Percentiles rank a stretch among this genome's conserved stretches.
Evolutionary conservation across 2,329 filamentous ascomycete species (phyloP).

Genomic region (Cladosporium sp.): DNA sequence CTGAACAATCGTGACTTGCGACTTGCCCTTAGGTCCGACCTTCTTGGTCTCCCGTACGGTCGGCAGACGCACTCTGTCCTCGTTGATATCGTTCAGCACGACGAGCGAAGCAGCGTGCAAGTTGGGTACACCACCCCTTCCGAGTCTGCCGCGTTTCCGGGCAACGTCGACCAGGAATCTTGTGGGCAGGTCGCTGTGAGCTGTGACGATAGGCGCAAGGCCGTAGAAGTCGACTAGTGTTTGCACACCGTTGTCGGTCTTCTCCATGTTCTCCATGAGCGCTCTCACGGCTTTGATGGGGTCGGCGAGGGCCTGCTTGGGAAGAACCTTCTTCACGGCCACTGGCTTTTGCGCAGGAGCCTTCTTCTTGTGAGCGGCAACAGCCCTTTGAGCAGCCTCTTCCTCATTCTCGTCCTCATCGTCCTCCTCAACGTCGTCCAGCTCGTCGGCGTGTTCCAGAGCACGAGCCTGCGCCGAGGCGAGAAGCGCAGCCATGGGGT

Average conservation of each 20-base stretch:
- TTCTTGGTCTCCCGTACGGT: conserved; percentile 37
- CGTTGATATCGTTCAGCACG: conserved; percentile 94
- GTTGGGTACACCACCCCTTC: conserved; percentile 88
- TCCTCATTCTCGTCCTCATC: conserved; percentile 53
- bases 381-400: conserved; percentile 35
- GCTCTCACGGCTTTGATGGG: conserved; percentile 83
- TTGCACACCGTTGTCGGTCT: conserved; percentile 70
- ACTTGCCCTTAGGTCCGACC: conserved; percentile 49
- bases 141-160: conserved; percentile 84
- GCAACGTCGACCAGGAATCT: conserved; percentile 96
- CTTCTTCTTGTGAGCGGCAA: conserved; percentile 20
- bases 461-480: conserved; percentile 80
- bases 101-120: conserved; percentile 83
- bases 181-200: conserved; percentile 73
- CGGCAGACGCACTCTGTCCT: conserved; percentile 70
- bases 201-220: conserved; percentile 71
- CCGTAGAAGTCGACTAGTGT: conserved; percentile 84
- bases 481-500: conserved; percentile 89
- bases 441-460: conserved; percentile 63
- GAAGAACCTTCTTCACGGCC: conserved; percentile 67
- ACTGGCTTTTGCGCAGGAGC: conserved; percentile 10
- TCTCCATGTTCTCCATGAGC: conserved; percentile 76
- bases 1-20: conserved; percentile 81
- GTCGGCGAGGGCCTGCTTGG: conserved; percentile 91
- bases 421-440: conserved; percentile 60